These are phyloP conservation scores for Ogataea parapolymorpha DNA, from an alignment of 805 yeast species.

Conservation along the genomic window DNA sequence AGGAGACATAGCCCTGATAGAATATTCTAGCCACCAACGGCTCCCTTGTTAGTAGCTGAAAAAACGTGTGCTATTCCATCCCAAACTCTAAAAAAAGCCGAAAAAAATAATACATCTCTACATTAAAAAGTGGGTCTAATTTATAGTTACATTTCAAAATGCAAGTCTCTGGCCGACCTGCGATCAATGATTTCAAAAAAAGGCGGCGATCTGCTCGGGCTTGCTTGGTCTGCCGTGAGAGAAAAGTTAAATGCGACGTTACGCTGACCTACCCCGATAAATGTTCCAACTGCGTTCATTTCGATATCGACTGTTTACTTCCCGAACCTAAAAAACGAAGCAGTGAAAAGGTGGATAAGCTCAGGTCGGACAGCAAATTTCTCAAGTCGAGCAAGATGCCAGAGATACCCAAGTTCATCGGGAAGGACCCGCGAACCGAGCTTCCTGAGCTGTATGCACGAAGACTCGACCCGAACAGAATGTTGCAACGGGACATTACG, in stretches of 20 bases:
- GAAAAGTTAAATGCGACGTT: constrained; percentile 81
- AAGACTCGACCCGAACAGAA: constrained; percentile 20
- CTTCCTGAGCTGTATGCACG: constrained; percentile 25
- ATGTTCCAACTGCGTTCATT: constrained; percentile 68
- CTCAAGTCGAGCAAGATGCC: background rate
- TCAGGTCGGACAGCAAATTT: constrained; percentile 7
- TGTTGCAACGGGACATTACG: constrained; percentile 18
- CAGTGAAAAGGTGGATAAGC: constrained; percentile 24
- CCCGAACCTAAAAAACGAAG: constrained; percentile 44
- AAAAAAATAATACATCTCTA: background rate
- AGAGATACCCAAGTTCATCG: constrained; percentile 18
- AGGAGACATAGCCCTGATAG: too few species aligned
- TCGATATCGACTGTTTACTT: constrained; percentile 59
- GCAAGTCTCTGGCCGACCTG: background rate
- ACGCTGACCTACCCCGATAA: constrained; percentile 44
- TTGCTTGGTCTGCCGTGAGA: constrained; percentile 70
- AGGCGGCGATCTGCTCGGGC: constrained; percentile 67
- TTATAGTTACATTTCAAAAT: too few species aligned
- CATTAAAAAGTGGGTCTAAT: background rate
- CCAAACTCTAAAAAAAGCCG: too few species aligned
- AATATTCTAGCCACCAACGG: too few species aligned
- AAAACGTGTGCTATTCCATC: too few species aligned
- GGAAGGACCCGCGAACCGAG: constrained; percentile 23
- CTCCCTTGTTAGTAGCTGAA: too few species aligned
- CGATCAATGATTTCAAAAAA: constrained; percentile 24